Evolutionary conservation across 148 eudicot species (phyloP).

Genomic region (Spergularia bocconei): DNA sequence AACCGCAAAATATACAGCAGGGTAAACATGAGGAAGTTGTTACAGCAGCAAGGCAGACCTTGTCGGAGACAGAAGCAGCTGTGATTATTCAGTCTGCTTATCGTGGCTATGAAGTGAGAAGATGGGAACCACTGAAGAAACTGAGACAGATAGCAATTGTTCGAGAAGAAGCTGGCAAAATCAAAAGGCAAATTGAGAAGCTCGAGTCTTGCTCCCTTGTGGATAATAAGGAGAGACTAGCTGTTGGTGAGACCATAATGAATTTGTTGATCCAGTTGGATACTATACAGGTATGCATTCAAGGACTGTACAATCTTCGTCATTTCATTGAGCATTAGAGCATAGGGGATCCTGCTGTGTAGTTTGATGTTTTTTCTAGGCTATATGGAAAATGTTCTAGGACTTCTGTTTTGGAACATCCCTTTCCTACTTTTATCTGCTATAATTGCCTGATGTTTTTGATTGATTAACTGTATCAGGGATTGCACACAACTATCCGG

Average conservation of each 20-base stretch:
- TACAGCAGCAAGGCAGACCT: constrained; percentile 20
- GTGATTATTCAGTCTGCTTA: constrained; percentile 54
- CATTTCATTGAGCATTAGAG: no score
- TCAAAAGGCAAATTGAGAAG: constrained; percentile 41
- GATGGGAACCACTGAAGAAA: constrained; percentile 63
- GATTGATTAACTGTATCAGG: constrained; percentile 31
- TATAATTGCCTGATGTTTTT: background rate
- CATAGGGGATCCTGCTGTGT: background rate
- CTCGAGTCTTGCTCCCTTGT: constrained; percentile 29
- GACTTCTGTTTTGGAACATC: no score
- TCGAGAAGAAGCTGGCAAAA: constrained; percentile 32
- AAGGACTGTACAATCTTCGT: background rate
- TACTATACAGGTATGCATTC: constrained; percentile 58
- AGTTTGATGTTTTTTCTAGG: background rate
- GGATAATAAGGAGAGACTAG: constrained; percentile 37
- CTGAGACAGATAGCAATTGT: constrained; percentile 54
- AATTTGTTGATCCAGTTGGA: constrained; percentile 63
- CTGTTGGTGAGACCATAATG: constrained; percentile 65
- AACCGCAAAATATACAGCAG: constrained; percentile 6
- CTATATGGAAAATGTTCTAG: background rate
- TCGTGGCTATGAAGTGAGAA: constrained; percentile 68
- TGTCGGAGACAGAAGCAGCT: constrained; percentile 68
- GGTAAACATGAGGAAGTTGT: constrained; percentile 8
- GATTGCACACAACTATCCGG: constrained; percentile 53
- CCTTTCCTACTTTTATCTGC: background rate